phyloP scores from a whole-genome alignment of 495 filamentous ascomycete species.

The Chaetomidium leptoderma region DNA sequence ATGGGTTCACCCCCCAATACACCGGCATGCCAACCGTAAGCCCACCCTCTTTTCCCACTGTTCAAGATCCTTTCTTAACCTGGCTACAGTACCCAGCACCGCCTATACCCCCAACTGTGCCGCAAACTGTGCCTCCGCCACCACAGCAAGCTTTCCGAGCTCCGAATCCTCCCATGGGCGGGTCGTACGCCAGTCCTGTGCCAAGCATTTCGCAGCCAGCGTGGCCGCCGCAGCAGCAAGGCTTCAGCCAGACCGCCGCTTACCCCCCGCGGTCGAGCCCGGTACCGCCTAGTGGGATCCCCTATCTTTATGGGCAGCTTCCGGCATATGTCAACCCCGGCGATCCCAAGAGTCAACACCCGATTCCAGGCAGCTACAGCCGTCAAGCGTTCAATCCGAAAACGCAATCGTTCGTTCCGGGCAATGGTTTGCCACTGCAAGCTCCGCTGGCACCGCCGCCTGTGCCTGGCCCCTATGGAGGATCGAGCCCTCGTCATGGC shows the following conservation, averaged over 20 bases:
- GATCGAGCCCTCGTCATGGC: slow-evolving; percentile 38
- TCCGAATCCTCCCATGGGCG: slow-evolving; percentile 37
- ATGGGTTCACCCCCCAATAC: slow-evolving; percentile 36
- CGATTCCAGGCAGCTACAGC: slow-evolving; percentile 76
- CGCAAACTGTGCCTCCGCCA: slow-evolving; percentile 24
- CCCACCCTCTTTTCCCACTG: not conserved
- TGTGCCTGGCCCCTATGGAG: slow-evolving; percentile 30
- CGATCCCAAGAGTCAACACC: slow-evolving; percentile 64
- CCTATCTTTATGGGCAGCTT: slow-evolving; percentile 73
- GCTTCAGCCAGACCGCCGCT: slow-evolving; percentile 31
- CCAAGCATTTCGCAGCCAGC: slow-evolving; percentile 36
- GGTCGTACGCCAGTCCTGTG: slow-evolving; percentile 40
- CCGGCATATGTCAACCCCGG: slow-evolving; percentile 64
- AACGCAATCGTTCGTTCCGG: slow-evolving; percentile 82
- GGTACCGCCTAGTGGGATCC: slow-evolving; percentile 42
- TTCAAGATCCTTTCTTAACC: slow-evolving; percentile 14
- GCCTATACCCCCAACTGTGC: slow-evolving; percentile 17
- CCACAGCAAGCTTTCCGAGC: slow-evolving; percentile 35
- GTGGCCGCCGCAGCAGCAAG: slow-evolving; percentile 29
- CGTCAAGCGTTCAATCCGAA: slow-evolving; percentile 88
- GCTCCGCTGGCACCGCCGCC: slow-evolving; percentile 28
- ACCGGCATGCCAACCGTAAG: slow-evolving; percentile 37
- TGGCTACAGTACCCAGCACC: slow-evolving; percentile 28
- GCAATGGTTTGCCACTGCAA: slow-evolving; percentile 45
- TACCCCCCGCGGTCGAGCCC: slow-evolving; percentile 27